phyloP scores from a whole-genome alignment of 1,284 basidiomycete species.

The Apiotrichum veenhuisii region DNA sequence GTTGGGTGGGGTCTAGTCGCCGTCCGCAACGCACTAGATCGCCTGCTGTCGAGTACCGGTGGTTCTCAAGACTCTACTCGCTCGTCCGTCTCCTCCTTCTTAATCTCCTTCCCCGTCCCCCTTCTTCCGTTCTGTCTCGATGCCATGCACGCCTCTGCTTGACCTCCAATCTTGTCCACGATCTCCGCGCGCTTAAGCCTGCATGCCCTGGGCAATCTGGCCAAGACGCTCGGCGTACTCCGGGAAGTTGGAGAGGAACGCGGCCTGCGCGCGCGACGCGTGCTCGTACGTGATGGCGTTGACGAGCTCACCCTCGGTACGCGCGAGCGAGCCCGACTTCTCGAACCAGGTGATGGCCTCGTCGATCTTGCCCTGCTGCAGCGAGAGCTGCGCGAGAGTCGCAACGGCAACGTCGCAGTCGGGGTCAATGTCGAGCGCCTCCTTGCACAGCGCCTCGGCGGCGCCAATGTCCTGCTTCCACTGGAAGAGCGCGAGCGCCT shows the following conservation, averaged over 20 bases:
- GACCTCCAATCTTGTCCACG: too few relatives aligned
- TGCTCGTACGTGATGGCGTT: conserved; percentile 75
- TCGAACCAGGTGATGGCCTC: conserved; percentile 85
- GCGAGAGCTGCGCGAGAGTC: conserved; percentile 85
- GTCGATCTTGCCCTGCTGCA: conserved; percentile 88
- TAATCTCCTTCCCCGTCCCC: too few relatives aligned
- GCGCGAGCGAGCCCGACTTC: conserved; percentile 75
- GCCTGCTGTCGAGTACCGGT: too few relatives aligned
- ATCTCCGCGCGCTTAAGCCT: too few relatives aligned
- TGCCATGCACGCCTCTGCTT: background rate
- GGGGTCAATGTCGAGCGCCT: conserved; percentile 81
- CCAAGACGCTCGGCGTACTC: conserved; percentile 60
- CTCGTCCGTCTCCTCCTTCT: background rate
- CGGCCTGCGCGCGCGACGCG: conserved; percentile 73
- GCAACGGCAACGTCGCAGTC: conserved; percentile 97
- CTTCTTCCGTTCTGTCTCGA: too few relatives aligned
- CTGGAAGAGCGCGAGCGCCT: conserved; percentile 91
- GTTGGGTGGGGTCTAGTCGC: background rate
- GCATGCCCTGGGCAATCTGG: conserved; percentile 47
- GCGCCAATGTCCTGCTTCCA: conserved; percentile 85
- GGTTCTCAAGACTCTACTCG: background rate
- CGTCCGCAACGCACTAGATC: background rate
- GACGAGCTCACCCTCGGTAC: conserved; percentile 85
- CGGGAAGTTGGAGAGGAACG: conserved; percentile 78
- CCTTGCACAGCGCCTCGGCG: conserved; percentile 79